These are phyloP conservation scores for Rhizophagus prolifer DNA, from an alignment of 192 early-diverging fungal species.

Conservation along the genomic window DNA sequence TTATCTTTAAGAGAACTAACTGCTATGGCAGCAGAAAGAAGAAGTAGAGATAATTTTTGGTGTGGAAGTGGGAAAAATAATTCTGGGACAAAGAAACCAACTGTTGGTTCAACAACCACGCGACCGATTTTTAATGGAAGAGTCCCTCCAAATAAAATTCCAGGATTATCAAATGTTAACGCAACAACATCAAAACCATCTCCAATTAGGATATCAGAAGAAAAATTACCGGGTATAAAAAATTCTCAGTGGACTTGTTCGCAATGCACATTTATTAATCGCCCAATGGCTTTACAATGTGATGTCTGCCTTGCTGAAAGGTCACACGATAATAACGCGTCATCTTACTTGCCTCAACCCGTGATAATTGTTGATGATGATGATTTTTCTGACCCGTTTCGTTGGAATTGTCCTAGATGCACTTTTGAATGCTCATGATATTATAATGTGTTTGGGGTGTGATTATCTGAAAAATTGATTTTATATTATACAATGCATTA, in stretches of 20 bases:
- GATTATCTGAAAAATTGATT: constrained; percentile 14
- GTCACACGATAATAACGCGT: constrained; percentile 7
- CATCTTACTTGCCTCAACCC: not conserved
- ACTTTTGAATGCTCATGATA: constrained; percentile 6
- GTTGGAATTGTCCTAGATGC: constrained; percentile 19
- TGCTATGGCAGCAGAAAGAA: constrained; percentile 65
- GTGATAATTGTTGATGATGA: not conserved
- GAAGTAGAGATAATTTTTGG: constrained; percentile 63
- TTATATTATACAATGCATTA: no score
- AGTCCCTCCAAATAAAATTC: no score
- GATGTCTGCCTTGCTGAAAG: constrained; percentile 40
- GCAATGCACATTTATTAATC: constrained; percentile 58
- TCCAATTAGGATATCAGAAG: not conserved
- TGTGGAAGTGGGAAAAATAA: constrained; percentile 52
- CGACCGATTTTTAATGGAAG: no score
- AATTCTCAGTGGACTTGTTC: constrained; percentile 49
- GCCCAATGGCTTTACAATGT: constrained; percentile 44
- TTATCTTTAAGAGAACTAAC: constrained; percentile 59
- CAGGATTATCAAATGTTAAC: not conserved
- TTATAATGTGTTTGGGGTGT: constrained; percentile 27
- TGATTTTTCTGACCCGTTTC: not conserved
- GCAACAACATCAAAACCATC: not conserved
- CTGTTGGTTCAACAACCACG: not conserved
- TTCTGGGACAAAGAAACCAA: not conserved
- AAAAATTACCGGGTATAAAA: not conserved